Conservation (phyloP, 176 grass and related monocot genomes). For the Metroxylon sagu region DNA sequence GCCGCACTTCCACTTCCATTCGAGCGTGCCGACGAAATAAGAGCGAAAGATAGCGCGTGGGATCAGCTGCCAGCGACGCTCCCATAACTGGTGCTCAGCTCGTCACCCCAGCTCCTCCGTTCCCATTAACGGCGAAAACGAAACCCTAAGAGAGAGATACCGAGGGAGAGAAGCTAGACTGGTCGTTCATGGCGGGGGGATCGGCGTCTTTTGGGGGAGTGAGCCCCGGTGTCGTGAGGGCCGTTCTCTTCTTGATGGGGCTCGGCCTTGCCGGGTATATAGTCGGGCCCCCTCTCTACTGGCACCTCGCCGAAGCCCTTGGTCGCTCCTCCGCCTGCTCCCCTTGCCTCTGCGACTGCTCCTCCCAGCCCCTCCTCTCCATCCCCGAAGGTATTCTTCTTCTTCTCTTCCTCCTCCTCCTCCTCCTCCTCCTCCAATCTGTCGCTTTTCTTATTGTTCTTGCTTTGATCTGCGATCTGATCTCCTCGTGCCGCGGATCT, state of each 20-base stretch:
- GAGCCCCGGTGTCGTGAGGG: slow-evolving; percentile 42
- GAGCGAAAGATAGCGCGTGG: too few species aligned
- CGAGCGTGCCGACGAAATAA: too few species aligned
- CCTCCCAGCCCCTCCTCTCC: slow-evolving; percentile 55
- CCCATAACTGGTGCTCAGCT: too few species aligned
- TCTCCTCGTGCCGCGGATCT: slow-evolving; percentile 2
- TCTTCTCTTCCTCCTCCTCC: not conserved
- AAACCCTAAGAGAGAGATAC: too few species aligned
- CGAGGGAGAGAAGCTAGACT: too few species aligned
- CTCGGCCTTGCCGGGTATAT: slow-evolving; percentile 77
- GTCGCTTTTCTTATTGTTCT: not conserved
- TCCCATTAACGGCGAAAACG: too few species aligned
- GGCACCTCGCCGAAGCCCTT: slow-evolving; percentile 71
- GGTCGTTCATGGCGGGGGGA: slow-evolving; percentile 8
- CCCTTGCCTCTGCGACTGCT: slow-evolving; percentile 73
- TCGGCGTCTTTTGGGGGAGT: slow-evolving; percentile 21
- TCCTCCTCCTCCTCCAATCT: too few species aligned
- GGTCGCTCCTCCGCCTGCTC: slow-evolving; percentile 34
- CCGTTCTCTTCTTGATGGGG: slow-evolving; percentile 48
- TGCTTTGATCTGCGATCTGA: slow-evolving; percentile 23
- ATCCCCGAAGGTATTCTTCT: slow-evolving; percentile 60
- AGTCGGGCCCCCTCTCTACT: slow-evolving; percentile 88
- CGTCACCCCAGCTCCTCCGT: too few species aligned
- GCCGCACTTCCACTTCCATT: too few species aligned
- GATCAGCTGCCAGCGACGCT: too few species aligned